Evolutionary conservation across 2,329 filamentous ascomycete species (phyloP).

Genomic region (Phoma sp.): DNA sequence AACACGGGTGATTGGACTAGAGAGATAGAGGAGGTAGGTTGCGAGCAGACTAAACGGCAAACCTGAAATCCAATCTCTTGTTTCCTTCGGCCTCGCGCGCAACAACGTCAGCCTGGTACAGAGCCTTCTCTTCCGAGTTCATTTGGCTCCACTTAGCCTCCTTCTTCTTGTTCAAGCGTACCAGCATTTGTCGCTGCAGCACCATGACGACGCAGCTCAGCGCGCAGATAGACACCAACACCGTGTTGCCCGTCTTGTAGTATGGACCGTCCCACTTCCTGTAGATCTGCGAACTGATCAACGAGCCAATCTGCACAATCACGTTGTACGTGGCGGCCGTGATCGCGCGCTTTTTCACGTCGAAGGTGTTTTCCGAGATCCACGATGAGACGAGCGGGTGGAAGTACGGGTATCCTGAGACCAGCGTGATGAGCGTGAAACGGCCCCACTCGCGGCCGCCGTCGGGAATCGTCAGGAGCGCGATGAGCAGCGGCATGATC

Average conservation of each 20-base stretch:
- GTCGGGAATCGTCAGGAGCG: constrained; percentile 45
- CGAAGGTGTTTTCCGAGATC: constrained; percentile 68
- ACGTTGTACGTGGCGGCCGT: constrained; percentile 70
- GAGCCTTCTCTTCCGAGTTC: constrained; percentile 56
- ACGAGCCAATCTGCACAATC: constrained; percentile 50
- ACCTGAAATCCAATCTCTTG: constrained; percentile 51
- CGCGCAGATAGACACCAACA: constrained; percentile 58
- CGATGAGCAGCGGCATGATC: constrained; percentile 51
- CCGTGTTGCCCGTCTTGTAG: constrained; percentile 62
- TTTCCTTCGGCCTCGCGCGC: constrained; percentile 46
- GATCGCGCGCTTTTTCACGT: constrained; percentile 68
- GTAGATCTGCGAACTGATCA: constrained; percentile 57
- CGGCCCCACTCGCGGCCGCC: constrained; percentile 48
- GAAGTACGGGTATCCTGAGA: constrained; percentile 52
- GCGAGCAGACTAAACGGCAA: too few species aligned
- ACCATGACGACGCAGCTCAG: constrained; percentile 59
- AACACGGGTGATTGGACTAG: too few species aligned
- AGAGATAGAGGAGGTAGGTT: too few species aligned
- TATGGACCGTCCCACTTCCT: constrained; percentile 61
- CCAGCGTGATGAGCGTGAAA: constrained; percentile 49
- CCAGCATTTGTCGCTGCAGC: constrained; percentile 57
- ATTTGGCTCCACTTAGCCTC: constrained; percentile 59
- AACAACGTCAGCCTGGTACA: constrained; percentile 55
- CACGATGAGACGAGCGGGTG: constrained; percentile 68
- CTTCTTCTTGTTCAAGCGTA: constrained; percentile 41